phyloP scores from a whole-genome alignment of 345 rosid genomes.

The Excoecaria cochinchinensis region DNA sequence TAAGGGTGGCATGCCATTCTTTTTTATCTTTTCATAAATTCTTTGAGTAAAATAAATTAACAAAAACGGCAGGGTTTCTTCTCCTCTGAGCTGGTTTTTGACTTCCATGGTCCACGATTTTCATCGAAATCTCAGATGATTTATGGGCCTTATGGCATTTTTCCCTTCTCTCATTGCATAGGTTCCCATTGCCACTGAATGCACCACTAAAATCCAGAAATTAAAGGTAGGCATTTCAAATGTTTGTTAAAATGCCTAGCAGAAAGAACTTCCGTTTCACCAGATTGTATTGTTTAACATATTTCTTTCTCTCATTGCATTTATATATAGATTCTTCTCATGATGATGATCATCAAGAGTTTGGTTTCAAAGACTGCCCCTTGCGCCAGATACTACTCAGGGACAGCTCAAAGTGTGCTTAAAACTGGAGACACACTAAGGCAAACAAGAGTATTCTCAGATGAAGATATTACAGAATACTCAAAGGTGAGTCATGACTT shows the following conservation, averaged over 20 bases:
- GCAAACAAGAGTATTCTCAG: slow-evolving; percentile 53
- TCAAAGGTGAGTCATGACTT: slow-evolving; percentile 73
- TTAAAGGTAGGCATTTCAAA: slow-evolving; percentile 1
- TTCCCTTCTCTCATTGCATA: too few species aligned
- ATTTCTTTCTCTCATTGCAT: background rate
- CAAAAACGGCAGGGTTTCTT: too few species aligned
- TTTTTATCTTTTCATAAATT: too few species aligned
- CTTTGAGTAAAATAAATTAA: too few species aligned
- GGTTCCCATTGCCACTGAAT: background rate
- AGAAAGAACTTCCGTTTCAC: background rate
- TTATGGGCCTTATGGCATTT: too few species aligned
- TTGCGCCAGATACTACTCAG: slow-evolving; percentile 47
- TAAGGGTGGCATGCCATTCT: too few species aligned
- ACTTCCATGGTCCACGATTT: too few species aligned
- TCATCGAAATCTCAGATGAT: too few species aligned
- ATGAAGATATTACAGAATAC: slow-evolving; percentile 60
- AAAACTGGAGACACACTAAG: slow-evolving; percentile 60
- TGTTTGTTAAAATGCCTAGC: slow-evolving; percentile 20
- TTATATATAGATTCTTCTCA: background rate
- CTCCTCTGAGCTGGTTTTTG: too few species aligned
- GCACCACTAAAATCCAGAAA: background rate
- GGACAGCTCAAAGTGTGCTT: slow-evolving; percentile 34
- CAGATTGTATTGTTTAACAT: background rate
- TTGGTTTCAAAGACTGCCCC: slow-evolving; percentile 21
- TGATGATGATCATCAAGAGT: slow-evolving; percentile 31